These are phyloP conservation scores for Massarina eburnea DNA, from an alignment of 2,329 filamentous ascomycete genomes.

Conservation along the genomic window DNA sequence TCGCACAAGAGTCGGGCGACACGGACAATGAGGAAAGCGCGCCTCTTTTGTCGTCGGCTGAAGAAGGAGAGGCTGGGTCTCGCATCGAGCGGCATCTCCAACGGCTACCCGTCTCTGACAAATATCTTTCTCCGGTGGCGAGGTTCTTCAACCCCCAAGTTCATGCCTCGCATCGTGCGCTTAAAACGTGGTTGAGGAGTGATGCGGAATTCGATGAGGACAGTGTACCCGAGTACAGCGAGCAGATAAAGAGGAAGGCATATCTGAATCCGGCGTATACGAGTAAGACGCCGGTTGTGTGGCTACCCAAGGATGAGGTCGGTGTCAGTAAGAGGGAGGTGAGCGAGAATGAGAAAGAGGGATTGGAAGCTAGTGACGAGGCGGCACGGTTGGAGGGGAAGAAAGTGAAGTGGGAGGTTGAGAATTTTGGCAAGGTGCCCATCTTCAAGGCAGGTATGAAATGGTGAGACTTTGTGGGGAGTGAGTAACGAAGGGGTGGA, in stretches of 20 bases:
- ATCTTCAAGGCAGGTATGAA: constrained; percentile 33
- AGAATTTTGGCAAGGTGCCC: constrained; percentile 36
- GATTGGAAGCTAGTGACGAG: constrained; percentile 31
- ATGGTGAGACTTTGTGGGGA: constrained; percentile 22
- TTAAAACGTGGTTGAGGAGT: constrained; percentile 37
- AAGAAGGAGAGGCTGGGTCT: constrained; percentile 30
- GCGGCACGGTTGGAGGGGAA: constrained; percentile 39
- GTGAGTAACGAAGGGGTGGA: too few relatives aligned
- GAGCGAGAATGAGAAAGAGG: constrained; percentile 30
- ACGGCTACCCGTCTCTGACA: constrained; percentile 27
- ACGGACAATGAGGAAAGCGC: constrained; percentile 33
- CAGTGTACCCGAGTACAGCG: constrained; percentile 34
- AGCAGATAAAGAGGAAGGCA: constrained; percentile 37
- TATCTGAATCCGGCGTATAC: constrained; percentile 39
- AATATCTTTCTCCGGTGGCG: constrained; percentile 32
- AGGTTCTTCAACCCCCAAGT: constrained; percentile 40
- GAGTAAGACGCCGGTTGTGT: constrained; percentile 36
- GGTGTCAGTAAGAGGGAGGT: constrained; percentile 36
- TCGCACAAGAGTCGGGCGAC: constrained; percentile 24
- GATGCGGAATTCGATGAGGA: constrained; percentile 32
- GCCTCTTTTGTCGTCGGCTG: constrained; percentile 33
- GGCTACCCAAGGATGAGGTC: constrained; percentile 36
- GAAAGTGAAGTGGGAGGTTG: constrained; percentile 30
- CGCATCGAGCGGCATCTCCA: constrained; percentile 26
- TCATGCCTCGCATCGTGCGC: constrained; percentile 36